Evolutionary conservation across 257 asterid genomes (phyloP).

Genomic region (Ligustrum vulgare): DNA sequence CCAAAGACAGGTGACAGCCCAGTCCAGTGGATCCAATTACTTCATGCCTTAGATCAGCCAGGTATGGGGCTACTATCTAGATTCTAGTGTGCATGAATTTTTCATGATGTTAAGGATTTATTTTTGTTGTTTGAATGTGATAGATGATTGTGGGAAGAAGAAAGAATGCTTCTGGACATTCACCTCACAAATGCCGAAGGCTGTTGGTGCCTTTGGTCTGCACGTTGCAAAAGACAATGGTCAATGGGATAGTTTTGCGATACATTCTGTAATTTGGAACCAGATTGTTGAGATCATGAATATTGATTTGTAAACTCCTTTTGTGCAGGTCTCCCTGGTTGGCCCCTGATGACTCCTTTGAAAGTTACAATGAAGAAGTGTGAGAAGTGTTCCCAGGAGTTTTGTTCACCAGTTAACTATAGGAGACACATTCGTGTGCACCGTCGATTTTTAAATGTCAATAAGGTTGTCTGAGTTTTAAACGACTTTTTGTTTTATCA

Average conservation of each 20-base stretch:
- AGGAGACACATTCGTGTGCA: slow-evolving; percentile 89
- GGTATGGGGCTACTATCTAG: slow-evolving; percentile 37
- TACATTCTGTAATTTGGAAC: slow-evolving; percentile 19
- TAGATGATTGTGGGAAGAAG: not conserved
- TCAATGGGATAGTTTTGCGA: slow-evolving; percentile 18
- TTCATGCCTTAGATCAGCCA: slow-evolving; percentile 77
- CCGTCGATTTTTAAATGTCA: slow-evolving; percentile 73
- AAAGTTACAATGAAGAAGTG: slow-evolving; percentile 87
- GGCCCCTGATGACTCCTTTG: slow-evolving; percentile 84
- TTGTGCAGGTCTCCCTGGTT: slow-evolving; percentile 70
- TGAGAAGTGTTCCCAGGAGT: slow-evolving; percentile 82
- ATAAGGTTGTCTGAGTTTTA: slow-evolving; percentile 57
- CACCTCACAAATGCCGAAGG: not conserved
- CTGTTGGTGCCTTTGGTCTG: not conserved
- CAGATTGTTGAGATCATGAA: slow-evolving; percentile 1
- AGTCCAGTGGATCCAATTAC: slow-evolving; percentile 81
- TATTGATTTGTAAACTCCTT: slow-evolving; percentile 25
- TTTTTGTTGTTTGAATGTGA: slow-evolving; percentile 13
- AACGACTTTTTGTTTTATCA: slow-evolving; percentile 4
- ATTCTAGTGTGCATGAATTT: not conserved
- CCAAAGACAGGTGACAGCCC: slow-evolving; percentile 72
- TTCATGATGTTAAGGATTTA: slow-evolving; percentile 4
- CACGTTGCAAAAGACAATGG: not conserved
- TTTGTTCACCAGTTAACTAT: slow-evolving; percentile 82
- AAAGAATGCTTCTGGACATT: not conserved